A percentile compares a stretch with the other conserved stretches of the same genome.
These are phyloP conservation scores for Camellia japonica DNA, from an alignment of 148 eudicot species.

Conservation along the genomic window DNA sequence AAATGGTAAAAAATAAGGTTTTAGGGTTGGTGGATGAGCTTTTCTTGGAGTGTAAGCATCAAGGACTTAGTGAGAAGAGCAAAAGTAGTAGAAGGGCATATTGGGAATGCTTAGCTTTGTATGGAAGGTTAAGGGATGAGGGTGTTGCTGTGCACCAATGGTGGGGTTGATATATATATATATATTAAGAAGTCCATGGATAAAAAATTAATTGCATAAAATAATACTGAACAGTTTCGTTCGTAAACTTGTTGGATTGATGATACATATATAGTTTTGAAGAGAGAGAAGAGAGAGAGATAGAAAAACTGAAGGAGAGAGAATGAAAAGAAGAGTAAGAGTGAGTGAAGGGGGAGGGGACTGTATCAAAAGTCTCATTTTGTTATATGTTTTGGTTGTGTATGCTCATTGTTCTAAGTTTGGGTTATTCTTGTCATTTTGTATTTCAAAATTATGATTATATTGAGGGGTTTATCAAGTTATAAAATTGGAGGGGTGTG, in stretches of 20 bases:
- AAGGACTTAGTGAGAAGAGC: conserved; percentile 30
- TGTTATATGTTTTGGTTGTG: neutral
- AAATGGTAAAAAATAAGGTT: conserved; percentile 49
- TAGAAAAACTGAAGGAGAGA: neutral
- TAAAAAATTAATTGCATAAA: neutral
- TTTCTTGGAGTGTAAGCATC: conserved; percentile 58
- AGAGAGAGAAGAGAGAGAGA: too few species aligned
- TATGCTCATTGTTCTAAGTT: neutral
- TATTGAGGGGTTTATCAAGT: neutral
- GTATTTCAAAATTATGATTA: conserved; percentile 1
- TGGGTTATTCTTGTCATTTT: neutral
- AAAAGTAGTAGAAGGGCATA: conserved; percentile 60
- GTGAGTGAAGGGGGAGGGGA: neutral
- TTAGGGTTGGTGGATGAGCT: conserved; percentile 57
- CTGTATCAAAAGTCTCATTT: neutral
- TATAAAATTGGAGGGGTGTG: too few species aligned
- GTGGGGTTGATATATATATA: conserved; percentile 52
- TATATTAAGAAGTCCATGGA: too few species aligned
- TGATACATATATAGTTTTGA: too few species aligned
- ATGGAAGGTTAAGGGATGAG: conserved; percentile 71
- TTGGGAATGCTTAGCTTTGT: conserved; percentile 87
- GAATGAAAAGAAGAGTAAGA: neutral
- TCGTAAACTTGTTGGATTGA: too few species aligned
- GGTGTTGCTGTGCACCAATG: conserved; percentile 86
- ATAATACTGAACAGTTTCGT: too few species aligned